phyloP scores from a whole-genome alignment of 352 stramenopile species.

The Phytophthora palmivora region DNA sequence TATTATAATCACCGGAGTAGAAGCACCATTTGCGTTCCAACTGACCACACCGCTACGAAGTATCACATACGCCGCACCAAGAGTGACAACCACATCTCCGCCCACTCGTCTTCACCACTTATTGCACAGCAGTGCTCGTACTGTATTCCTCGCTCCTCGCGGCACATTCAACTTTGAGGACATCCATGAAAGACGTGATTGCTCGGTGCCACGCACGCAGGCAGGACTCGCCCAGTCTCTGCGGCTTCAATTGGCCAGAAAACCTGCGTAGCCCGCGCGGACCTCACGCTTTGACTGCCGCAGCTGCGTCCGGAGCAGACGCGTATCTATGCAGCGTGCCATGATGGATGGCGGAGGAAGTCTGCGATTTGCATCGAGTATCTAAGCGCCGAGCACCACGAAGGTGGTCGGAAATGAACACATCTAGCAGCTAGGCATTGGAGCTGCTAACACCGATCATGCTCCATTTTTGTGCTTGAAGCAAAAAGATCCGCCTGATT shows the following conservation, averaged over 20 bases:
- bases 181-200: conserved; percentile 1
- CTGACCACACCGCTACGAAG: not conserved
- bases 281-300: conserved; percentile 14
- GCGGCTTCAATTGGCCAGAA: conserved; percentile 20
- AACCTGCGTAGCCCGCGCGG: not conserved
- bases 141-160: not conserved
- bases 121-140: not conserved
- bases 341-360: conserved; percentile 18
- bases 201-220: conserved; percentile 16
- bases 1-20: no score
- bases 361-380: no score
- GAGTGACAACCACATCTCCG: not conserved
- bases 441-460: no score
- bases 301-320: conserved; percentile 22
- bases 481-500: conserved; percentile 6
- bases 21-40: conserved; percentile 3
- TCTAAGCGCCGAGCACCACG: no score
- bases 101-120: not conserved
- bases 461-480: conserved; percentile 6
- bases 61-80: not conserved
- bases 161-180: conserved; percentile 12
- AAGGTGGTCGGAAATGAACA: no score
- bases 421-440: no score
- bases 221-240: conserved; percentile 15
- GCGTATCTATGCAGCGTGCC: conserved; percentile 26